Evolutionary conservation across 2,329 filamentous ascomycete genomes (phyloP), one percentile per base, ranked within the genome.

Genomic region (Fusarium cicatricum): DNA sequence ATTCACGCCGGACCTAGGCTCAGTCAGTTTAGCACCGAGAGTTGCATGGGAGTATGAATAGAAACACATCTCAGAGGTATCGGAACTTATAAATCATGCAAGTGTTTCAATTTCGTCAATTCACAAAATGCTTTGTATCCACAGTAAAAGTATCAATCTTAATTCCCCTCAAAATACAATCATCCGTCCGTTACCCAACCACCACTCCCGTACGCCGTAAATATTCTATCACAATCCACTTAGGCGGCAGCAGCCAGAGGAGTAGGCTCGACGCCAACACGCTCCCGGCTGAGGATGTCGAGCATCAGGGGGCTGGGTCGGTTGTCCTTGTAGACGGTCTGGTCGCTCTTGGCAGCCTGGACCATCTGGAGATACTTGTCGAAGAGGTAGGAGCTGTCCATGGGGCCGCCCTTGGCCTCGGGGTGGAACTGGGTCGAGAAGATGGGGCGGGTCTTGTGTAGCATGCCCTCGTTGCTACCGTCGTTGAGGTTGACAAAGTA

Each of bases 401-500:
- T 90, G 49, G 95, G 95, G 49, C 95, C 95, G 58, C 95, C 95
- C 83, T 97, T 97, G 67, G 95, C 95, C 80, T 99, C 95, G 14
- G 95, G 95, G 74, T 99, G 95, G 87, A 99, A 99, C 78, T 99
- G 95, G 19, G 93, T 97, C 62, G 91, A 94, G 85, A 99, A 98
- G 75, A 99, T 99, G 60, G 95, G 95, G 31, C 94, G 91, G 54
- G 90, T 90, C 79, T 90, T 92, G 85, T 99, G 95, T 74, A 97
- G 92, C 87, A 99, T 92, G 56, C 87, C 94, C 82, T 99, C 95
- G 77, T 99, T 99, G 77, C 90, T 94, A 60, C 92, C 91, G 73
- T 99, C 95, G 78, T 98, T 99, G 65, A 98, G 83, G 83, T 99
- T 98, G 77, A 96, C 89, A 75, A 98, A 99, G 84, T 96, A 98